Conservation (phyloP, 805 yeast genomes). For the Sungouiella blattae region DNA sequence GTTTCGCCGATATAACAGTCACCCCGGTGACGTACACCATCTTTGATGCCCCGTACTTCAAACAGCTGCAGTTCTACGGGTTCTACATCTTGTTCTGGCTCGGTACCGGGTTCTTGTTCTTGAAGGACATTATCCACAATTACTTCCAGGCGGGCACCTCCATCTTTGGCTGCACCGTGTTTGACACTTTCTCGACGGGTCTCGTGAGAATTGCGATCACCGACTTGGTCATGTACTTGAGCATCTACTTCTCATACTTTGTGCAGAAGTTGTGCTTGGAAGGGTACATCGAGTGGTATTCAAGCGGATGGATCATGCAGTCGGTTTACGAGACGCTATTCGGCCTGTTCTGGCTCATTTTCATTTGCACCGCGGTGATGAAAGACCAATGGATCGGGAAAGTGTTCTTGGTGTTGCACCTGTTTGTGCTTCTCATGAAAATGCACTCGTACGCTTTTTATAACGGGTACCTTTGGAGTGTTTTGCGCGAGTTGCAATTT, state of each 20-base stretch:
- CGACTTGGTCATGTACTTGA: slow-evolving; percentile 71
- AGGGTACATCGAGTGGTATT: slow-evolving; percentile 54
- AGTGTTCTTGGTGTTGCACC: slow-evolving; percentile 79
- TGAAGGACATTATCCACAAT: slow-evolving; percentile 54
- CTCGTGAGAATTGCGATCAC: slow-evolving; percentile 64
- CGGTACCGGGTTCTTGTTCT: slow-evolving; percentile 50
- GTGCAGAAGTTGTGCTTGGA: slow-evolving; percentile 54
- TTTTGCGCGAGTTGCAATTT: slow-evolving; percentile 49
- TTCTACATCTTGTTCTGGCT: slow-evolving; percentile 81
- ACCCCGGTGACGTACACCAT: slow-evolving; percentile 36
- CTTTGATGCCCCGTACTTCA: slow-evolving; percentile 48
- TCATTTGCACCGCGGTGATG: slow-evolving; percentile 46
- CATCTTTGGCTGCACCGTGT: slow-evolving; percentile 50
- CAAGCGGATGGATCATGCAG: slow-evolving; percentile 62
- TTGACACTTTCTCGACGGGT: slow-evolving; percentile 57
- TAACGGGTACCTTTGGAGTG: slow-evolving; percentile 83
- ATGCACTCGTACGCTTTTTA: slow-evolving; percentile 91
- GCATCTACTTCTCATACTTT: slow-evolving; percentile 56
- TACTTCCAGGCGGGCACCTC: slow-evolving; percentile 42
- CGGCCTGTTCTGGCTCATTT: slow-evolving; percentile 49
- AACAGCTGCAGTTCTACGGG: slow-evolving; percentile 62
- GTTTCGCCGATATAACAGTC: slow-evolving; percentile 11
- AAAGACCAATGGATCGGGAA: slow-evolving; percentile 86
- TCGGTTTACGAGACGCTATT: slow-evolving; percentile 51
- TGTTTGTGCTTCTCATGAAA: slow-evolving; percentile 87